Evolutionary conservation across 805 yeast genomes (phyloP), one percentile per base, ranked within the genome.

Genomic region (Teunomyces lycoperdinae): DNA sequence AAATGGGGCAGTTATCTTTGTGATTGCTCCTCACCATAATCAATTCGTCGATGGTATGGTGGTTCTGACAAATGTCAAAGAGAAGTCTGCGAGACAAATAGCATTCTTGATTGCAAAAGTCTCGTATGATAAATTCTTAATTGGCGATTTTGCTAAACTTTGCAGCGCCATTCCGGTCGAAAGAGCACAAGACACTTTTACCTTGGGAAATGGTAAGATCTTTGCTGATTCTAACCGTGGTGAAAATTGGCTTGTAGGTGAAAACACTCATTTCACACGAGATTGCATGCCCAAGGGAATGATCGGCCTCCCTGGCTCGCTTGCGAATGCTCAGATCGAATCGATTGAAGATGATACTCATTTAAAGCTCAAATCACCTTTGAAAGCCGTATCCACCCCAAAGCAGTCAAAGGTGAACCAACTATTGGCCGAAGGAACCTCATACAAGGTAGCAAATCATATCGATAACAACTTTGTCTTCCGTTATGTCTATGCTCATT

Each of bases 21-120:
- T 71, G 8, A 64, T 70, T 47, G 77, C 74, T 1, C 77, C 77
- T 2, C 77, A 72, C 53, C 74, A 67, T 48, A 72, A 72, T 52
- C 74, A 71, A 51, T 72, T 70, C 46, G 62, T 72, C 16, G 77
- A 71, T 54, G 73, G 70, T 1, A 50, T 68, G 35, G 63, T 71
- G 28, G 70, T 70, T 39, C 67, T 70, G 67, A 54, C 69, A 24
- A 61, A 64, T 45, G 69, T 69, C n/a, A 61, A 61, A 20, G 59
- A 68, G 40, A 53, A 51, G 32, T 53, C 65, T 2, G 62, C 67
- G 9, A 50, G 76, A 38, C 50, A 68, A 13, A 63, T 70, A 5
- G 63, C 76, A 13, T 64, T 64, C 45, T 60, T 71, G 48, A 63
- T 70, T 11, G 77, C 77, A 9, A 68, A 66, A 11, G 64, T 61